A percentile compares a stretch with the other conserved stretches of the same genome.
Conservation (phyloP, 78 protist species). For the Isochrysis galbana region DNA sequence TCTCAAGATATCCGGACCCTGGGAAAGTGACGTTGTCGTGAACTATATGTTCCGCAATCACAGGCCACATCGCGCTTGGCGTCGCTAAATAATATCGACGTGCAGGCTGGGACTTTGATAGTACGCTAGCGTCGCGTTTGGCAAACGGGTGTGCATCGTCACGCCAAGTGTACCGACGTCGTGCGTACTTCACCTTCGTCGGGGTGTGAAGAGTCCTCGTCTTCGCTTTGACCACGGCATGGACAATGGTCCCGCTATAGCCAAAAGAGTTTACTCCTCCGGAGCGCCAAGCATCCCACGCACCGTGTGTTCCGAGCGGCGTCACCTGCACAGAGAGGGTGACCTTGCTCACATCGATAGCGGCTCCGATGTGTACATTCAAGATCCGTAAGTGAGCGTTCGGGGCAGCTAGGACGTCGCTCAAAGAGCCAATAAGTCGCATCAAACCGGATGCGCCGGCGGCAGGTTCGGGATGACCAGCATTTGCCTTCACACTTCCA, state of each 20-base stretch:
- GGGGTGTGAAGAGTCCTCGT: too few species aligned
- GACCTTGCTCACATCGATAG: not conserved
- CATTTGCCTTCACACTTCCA: conserved; percentile 65
- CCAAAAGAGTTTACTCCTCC: not conserved
- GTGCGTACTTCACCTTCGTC: too few species aligned
- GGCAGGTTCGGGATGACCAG: conserved; percentile 75
- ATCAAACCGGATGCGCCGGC: not conserved
- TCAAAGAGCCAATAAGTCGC: not conserved
- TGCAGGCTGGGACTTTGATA: too few species aligned
- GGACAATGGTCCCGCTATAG: not conserved
- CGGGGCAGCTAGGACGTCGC: not conserved
- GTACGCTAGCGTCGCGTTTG: too few species aligned
- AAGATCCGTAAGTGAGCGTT: not conserved
- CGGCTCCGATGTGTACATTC: not conserved
- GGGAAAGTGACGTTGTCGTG: too few species aligned
- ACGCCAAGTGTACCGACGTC: too few species aligned
- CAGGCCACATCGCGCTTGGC: too few species aligned
- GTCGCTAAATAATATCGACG: too few species aligned
- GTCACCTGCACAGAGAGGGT: not conserved
- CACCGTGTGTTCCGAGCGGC: not conserved
- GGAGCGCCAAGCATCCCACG: not conserved
- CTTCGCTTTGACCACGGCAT: not conserved
- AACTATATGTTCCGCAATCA: too few species aligned
- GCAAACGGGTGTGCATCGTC: too few species aligned
- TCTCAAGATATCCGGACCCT: too few species aligned